Base-by-base conservation (phyloP, 2,329 filamentous ascomycete species). In the Colletotrichum kahawae region DNA sequence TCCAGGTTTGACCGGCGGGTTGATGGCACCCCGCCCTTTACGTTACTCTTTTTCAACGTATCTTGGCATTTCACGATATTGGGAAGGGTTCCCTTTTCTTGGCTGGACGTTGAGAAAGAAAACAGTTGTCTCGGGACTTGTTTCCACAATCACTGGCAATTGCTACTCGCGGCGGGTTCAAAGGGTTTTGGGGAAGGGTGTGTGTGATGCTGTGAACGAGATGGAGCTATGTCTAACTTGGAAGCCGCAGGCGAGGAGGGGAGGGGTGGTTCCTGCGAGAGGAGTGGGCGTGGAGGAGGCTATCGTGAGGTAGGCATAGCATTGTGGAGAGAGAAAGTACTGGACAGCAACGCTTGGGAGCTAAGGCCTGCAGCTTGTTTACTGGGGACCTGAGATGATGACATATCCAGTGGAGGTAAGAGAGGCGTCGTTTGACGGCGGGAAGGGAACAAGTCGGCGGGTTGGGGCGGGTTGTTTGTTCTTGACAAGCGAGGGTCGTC, bases 61-160 rank as follows among this genome's bases (percentile, higher is more conserved):
- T 29, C 54, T 16, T 14, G 33, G 48, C 21, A 7, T 21, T 56
- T 51, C 9, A 64, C 60, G 51, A 38, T 31, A 13, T 21, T 62
- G n/a, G 31, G 21, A n/a, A n/a, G 31, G 57, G 9, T 62, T 62
- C 54, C 7, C 29, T 29, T n/a, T 21, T 59, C 29, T 71, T 48
- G 66, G 71, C 12, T 56, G 67, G 36, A 71, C 72, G 68, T 71
- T 74, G 72, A 71, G 72, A 71, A 63, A 63, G 72, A 71, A 71
- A 71, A 43, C 14, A 33, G 62, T 38, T 12, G 27, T 51, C 71
- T 71, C 57, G 60, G 60, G n/a, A 27, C 24, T 18, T 54, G 62
- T n/a, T 60, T 60, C 13, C 24, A 33, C 27, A 43, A 43, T 31
- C 38, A 38, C 62, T 74, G 62, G 66, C 71, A 29, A 51, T 27